Base-by-base conservation (phyloP, 176 grass and related monocot species). In the sorghum (Sorghum bicolor) region DNA sequence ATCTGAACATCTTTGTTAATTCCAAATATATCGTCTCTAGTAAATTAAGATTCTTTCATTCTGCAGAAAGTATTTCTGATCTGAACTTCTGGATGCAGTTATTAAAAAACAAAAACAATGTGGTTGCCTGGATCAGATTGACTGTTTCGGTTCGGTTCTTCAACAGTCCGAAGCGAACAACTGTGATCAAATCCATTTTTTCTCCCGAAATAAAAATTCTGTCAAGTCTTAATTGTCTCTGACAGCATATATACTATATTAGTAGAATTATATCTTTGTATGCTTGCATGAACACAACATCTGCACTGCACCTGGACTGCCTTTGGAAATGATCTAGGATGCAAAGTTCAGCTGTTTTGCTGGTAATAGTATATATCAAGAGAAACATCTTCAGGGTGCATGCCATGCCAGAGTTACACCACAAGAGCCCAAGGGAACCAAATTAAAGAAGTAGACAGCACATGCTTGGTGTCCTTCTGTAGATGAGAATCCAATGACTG, bases 401-500 rank as follows among this genome's bases (percentile, higher is more conserved):
- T 55, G 34, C 34, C 34, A 36, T 5, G 52, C 57, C 50, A 39
- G 68, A 68, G 69, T 84, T 16, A 57, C 63, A 6, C 28, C 19
- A 81, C 34, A 91, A 85, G 57, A 38, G 64, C 72, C 76, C 39
- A 86, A 77, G 26, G 4, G 64, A 87, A 81, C 66, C 44, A 81
- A 73, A 86, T 31, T 40, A 86, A 66, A 80, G 20, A 88, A 45
- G 4, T 47, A 68, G 58, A 79, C 25, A 13, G 57, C 84, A 25
- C 69, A 86, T 82, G 86, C 67, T 36, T 72, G 53, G 43, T 77
- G 88, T 33, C 33, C 32, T 70, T 19, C 37, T 65, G 34, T 57
- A 48, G 66, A 50, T 61, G 72, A 91, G 82, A 78, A 91, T 88
- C 90, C 82, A 88, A 88, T 82, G 86, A 41, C 60, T 88, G 24